Base-by-base conservation (phyloP, 1,284 basidiomycete species). In the Kalmanozyma brasiliensis region DNA sequence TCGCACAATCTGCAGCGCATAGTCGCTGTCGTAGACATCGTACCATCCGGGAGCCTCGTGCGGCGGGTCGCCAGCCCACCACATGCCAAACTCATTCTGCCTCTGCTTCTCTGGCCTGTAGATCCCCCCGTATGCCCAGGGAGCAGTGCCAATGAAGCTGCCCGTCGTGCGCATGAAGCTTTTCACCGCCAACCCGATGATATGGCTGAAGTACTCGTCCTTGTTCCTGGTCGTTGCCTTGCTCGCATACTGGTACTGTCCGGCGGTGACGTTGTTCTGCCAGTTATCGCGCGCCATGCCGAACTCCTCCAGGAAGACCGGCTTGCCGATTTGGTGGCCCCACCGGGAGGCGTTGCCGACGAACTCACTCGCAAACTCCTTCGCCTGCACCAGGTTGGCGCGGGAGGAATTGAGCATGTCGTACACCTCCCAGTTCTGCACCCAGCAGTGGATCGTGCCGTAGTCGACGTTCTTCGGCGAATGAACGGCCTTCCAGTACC, bases 231-330 rank as follows among this genome's bases (percentile, higher is more conserved):
- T 74, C 2, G 55, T 46, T 8, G 69, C 70, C 36, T 46, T 57
- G 24, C 47, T 49, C 24, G 58, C 66, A 38, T 65, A 68, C 40
- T 42, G 30, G 51, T 63, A 57, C 23, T 56, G 53, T 16, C 49
- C 52, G 0, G 30, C 42, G 5, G 42, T 10, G 17, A 52, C 49
- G 33, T 57, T 43, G 45, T 74, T 74, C 26, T 58, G 44, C 74
- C 74, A 76, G 37, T 76, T 73, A 46, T 76, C 73, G 13, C 74
- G 44, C 1, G 74, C 66, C 67, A 76, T 70, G 16, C 74, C 74
- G 36, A 76, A 76, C 47, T 74, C 74, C 40, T 76, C 74, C 16
- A 76, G 52, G 23, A 72, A 41, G 5, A 76, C 61, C 2, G 74
- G 74, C 49, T 76, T 61, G 38, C 45, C 32, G 13, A 57, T 23